These are phyloP conservation scores for Yamadazyma oceani DNA, from an alignment of 1,139 yeast genomes.

Conservation along the genomic window DNA sequence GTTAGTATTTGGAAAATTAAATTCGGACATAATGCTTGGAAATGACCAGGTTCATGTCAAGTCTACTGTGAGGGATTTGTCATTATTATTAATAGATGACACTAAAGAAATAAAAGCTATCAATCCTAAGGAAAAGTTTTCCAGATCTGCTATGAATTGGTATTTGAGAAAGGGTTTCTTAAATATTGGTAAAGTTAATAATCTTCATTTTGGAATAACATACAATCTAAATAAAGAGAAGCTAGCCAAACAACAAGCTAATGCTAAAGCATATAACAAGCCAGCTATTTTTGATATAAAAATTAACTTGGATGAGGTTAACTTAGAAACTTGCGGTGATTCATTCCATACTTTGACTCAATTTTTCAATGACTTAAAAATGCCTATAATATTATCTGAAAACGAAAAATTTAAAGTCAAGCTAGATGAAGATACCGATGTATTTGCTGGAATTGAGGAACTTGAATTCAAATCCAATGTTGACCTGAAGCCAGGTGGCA, in stretches of 20 bases:
- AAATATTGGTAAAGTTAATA: conserved; percentile 44
- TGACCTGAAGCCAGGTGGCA: not conserved
- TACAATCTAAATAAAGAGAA: conserved; percentile 20
- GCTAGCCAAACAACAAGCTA: conserved; percentile 7
- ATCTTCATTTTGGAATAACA: conserved; percentile 43
- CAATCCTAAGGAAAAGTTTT: not conserved
- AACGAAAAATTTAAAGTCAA: conserved; percentile 53
- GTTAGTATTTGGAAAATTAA: conserved; percentile 52
- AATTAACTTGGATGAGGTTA: conserved; percentile 49
- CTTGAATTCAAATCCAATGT: conserved; percentile 22
- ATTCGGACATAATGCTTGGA: conserved; percentile 44
- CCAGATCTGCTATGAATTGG: conserved; percentile 16
- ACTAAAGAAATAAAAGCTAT: conserved; percentile 24
- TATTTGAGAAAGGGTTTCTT: conserved; percentile 40
- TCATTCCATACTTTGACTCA: conserved; percentile 73
- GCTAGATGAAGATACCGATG: conserved; percentile 37
- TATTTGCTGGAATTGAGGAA: conserved; percentile 50
- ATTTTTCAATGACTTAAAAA: conserved; percentile 67
- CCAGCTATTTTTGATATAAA: conserved; percentile 41
- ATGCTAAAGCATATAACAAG: conserved; percentile 14
- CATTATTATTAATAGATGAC: conserved; percentile 62
- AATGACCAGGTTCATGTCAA: conserved; percentile 35
- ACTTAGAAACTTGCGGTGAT: conserved; percentile 76
- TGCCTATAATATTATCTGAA: conserved; percentile 59
- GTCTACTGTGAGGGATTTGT: conserved; percentile 45